phyloP scores from a whole-genome alignment of 345 rosid species.

The Anacardium occidentale region DNA sequence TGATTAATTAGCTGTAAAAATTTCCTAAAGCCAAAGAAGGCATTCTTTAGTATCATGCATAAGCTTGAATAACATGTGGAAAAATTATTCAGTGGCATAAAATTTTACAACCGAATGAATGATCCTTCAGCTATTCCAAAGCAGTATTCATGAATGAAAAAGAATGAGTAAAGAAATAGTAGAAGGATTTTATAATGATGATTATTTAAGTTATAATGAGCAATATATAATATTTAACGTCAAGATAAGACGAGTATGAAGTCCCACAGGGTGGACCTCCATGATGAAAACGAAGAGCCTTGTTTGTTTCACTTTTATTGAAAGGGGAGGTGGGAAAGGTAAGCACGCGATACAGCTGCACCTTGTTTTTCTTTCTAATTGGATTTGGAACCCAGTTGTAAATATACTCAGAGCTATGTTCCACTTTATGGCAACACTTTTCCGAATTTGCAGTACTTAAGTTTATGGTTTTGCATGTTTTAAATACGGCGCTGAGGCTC shows the following conservation, averaged over 20 bases:
- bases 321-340: constrained; percentile 5
- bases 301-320: neutral
- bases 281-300: constrained; percentile 2
- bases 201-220: no score
- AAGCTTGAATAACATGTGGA: no score
- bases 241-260: neutral
- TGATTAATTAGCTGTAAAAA: neutral
- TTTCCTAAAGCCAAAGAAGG: no score
- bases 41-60: no score
- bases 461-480: constrained; percentile 2
- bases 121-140: no score
- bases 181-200: no score
- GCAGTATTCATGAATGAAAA: no score
- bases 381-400: neutral
- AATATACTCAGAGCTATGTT: constrained; percentile 17
- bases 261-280: no score
- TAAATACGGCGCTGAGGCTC: neutral
- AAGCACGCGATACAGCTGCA: neutral
- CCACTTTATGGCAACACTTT: constrained; percentile 13
- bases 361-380: constrained; percentile 13
- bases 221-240: neutral
- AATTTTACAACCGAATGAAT: no score
- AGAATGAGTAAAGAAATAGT: no score
- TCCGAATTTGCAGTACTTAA: constrained; percentile 4
- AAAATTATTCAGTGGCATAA: no score